Evolutionary conservation across 2,329 filamentous ascomycete genomes (phyloP).

Genomic region (Periconia sp.): DNA sequence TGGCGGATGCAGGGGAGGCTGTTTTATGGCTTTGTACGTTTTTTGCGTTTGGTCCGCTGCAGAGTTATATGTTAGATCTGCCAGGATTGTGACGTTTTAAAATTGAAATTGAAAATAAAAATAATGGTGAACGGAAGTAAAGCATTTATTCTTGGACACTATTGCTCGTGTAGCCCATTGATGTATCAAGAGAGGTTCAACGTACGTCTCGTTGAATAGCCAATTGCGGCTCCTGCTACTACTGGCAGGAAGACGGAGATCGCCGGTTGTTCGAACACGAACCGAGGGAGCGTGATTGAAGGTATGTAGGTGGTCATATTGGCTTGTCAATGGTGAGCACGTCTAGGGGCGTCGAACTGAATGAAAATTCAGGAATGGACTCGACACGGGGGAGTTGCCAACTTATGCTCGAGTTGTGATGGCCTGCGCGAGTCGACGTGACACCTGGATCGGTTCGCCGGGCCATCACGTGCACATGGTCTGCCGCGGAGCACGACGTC

Average conservation of each 20-base stretch:
- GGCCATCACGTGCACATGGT: too few relatives aligned
- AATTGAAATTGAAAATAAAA: slow-evolving; percentile 4
- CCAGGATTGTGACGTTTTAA: neutral
- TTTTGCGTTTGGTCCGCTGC: slow-evolving; percentile 64
- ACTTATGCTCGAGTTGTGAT: neutral
- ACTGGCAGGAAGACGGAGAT: slow-evolving; percentile 79
- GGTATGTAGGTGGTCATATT: slow-evolving; percentile 81
- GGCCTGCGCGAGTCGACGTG: neutral
- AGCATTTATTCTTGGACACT: too few relatives aligned
- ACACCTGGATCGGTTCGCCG: slow-evolving; percentile 3
- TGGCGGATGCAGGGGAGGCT: slow-evolving; percentile 65
- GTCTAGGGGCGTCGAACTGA: too few relatives aligned
- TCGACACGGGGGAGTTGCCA: neutral
- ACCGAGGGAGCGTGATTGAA: slow-evolving; percentile 74
- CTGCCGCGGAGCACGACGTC: too few relatives aligned
- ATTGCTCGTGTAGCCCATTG: neutral
- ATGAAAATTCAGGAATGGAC: too few relatives aligned
- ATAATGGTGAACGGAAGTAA: too few relatives aligned
- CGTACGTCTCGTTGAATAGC: slow-evolving; percentile 70
- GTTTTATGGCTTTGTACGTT: slow-evolving; percentile 70
- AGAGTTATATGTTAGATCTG: neutral
- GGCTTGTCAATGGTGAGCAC: slow-evolving; percentile 12
- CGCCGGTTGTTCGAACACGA: slow-evolving; percentile 74
- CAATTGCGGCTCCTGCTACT: slow-evolving; percentile 73
- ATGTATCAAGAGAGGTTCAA: too few relatives aligned